Base-by-base conservation (phyloP, 148 eudicot genomes). In the Vaccinium corymbosum region DNA sequence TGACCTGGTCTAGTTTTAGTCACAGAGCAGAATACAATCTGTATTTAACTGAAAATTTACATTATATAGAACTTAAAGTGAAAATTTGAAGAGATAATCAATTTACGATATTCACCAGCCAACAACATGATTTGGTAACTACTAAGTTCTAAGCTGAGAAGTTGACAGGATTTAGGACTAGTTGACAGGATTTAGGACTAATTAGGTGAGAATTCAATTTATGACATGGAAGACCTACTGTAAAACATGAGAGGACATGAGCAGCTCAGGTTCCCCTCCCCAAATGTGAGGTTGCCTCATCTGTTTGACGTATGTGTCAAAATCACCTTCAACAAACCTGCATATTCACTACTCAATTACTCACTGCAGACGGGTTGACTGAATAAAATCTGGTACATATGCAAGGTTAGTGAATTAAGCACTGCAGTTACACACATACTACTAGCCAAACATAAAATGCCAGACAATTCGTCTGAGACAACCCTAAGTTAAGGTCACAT, bases 201-300 rank as follows among this genome's bases (percentile, higher is more conserved):
- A 13, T 71, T 71, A 20, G 50, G 12, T 14, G 25, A 68, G 32
- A 48, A 81, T 35, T 59, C 56, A 49, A 66, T 35, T 57, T 35
- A 12, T 80, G 38, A 73, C 62, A 75, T 83, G 53, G 80, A 71
- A 48, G 19, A 85, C 95, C 83, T 89, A 95, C 97, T 88, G 84
- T 57, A 95, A 90, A n/a, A 93, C 98, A 90, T 93, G 93, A 3
- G 97, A 92, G 55, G 98, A 87, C 98, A 95, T 95, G 61, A 95
- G 94, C 76, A 95, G 92, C 90, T 95, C 98, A 52, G 97, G 95
- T 90, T 95, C 98, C 73, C 98, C 98, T 84, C 98, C 98, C 98
- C 98, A 95, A 46, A 88, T 89, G 78, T 93, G 94, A 52, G 92
- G 88, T 82, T 83, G 91, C 81, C 93, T 87, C 98, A 95, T 95